Conservation (phyloP, 306 rosid genomes). For the Adenanthera pavonina region DNA sequence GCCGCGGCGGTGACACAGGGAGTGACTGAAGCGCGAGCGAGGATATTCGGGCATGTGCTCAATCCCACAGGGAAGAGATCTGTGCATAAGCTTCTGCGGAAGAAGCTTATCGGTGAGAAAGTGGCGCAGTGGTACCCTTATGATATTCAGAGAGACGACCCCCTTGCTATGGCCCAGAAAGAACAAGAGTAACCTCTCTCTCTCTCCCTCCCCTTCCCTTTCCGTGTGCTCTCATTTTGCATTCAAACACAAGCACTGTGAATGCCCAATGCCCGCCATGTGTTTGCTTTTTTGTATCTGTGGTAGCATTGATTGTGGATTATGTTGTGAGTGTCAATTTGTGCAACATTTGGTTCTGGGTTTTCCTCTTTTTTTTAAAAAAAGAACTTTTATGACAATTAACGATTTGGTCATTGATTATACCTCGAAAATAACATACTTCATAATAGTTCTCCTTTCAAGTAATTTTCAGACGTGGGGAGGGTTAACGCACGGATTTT, state of each 20-base stretch:
- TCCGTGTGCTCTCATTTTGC: neutral
- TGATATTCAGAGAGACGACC: constrained; percentile 82
- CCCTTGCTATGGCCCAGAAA: constrained; percentile 70
- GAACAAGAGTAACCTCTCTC: constrained; percentile 70
- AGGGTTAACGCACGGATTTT: neutral
- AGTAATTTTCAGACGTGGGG: too few species aligned
- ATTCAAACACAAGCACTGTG: neutral
- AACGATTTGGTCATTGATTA: neutral
- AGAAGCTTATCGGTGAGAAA: constrained; percentile 87
- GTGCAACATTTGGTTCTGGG: neutral
- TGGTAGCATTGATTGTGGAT: neutral
- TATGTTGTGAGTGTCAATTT: neutral
- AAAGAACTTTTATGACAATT: neutral
- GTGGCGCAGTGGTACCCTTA: constrained; percentile 84
- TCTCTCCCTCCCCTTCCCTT: constrained; percentile 14
- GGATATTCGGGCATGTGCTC: constrained; percentile 78
- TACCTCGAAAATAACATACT: neutral
- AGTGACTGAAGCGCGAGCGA: constrained; percentile 73
- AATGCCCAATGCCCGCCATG: neutral
- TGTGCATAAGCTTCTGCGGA: constrained; percentile 75
- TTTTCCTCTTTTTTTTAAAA: neutral
- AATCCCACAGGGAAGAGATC: constrained; percentile 74
- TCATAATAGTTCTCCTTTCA: neutral
- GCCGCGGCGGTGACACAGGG: constrained; percentile 56
- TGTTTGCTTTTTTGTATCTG: constrained; percentile 19